Evolutionary conservation across 306 rosid species (phyloP).

Genomic region (Carpinus fangiana): DNA sequence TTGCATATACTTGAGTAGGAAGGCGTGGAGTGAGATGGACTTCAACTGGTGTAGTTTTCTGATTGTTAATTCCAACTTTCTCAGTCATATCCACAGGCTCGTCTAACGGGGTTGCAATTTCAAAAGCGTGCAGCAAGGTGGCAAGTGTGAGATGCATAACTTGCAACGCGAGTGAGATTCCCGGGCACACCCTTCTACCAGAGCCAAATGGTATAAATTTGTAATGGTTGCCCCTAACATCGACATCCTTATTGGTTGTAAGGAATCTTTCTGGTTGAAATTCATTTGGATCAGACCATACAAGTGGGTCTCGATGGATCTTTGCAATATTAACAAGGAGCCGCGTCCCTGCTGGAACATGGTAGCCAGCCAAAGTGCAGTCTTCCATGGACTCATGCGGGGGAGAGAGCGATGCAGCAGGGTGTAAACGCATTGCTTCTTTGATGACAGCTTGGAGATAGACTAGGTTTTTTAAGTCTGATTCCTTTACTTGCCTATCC

Average conservation of each 20-base stretch:
- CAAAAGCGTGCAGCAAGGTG: conserved; percentile 49
- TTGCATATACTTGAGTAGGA: conserved; percentile 21
- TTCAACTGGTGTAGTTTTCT: conserved; percentile 45
- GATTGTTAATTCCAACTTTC: conserved; percentile 32
- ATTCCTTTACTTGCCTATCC: conserved; percentile 22
- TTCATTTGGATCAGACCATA: conserved; percentile 25
- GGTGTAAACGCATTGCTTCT: too few species aligned
- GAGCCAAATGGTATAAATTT: conserved; percentile 55
- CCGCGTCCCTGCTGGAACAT: too few species aligned
- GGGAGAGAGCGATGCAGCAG: too few species aligned
- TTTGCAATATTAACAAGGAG: too few species aligned
- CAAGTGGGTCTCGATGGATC: too few species aligned
- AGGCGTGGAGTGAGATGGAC: conserved; percentile 47
- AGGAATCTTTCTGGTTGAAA: conserved; percentile 59
- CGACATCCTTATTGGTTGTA: conserved; percentile 38
- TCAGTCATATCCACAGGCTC: conserved; percentile 48
- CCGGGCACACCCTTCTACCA: conserved; percentile 64
- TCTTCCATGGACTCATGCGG: too few species aligned
- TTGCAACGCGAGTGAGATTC: conserved; percentile 34
- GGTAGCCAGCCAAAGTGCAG: too few species aligned
- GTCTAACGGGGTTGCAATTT: conserved; percentile 23
- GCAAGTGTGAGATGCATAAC: conserved; percentile 43
- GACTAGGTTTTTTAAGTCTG: not conserved
- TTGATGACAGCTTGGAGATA: too few species aligned
- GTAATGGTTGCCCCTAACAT: conserved; percentile 47